Base-by-base conservation (phyloP, 345 rosid genomes). In the Aquilaria sinensis region DNA sequence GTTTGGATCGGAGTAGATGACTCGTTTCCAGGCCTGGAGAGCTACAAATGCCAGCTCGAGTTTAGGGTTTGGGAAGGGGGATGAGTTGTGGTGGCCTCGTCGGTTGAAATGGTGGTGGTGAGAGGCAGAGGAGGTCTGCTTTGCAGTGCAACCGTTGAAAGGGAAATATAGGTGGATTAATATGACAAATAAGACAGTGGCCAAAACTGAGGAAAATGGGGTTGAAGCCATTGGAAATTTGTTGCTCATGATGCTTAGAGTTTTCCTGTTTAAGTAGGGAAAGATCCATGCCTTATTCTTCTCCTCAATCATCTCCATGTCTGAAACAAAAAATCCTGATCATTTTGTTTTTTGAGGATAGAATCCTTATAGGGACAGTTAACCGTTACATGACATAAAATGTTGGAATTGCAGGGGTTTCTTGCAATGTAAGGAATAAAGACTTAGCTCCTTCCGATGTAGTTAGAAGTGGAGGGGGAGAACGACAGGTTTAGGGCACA, bases 391-490 rank as follows among this genome's bases (percentile, higher is more conserved):
- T 13, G 13, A 34, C 55, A 34, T 30, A 49, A 68, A 55, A 5
- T 59, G 67, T 53, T 13, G 57, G 57, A 70, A 57, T 50, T 37
- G 43, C 43, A 37, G 2, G 43, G 43, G 43, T 37, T 37, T 37
- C 2, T 37, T 37, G 43, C 43, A 62, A 53, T 47, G 53, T 66
- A 71, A 59, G 72, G 12, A 76, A 85, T 63, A 85, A 65, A 57
- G 92, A 88, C 89, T 63, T 15, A 13, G 51, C 91, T 85, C 93
- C 96, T 85, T 78, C 84, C 80, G 46, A 69, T 75, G 87, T 84
- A 57, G 96, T 84, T 92, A 79, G 75, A 66, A 84, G 98, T 87
- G 96, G 96, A 80, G 77, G n/a, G 13, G 72, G 89, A 87, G 72
- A 75, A 53, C 56, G 96, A 87, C 87, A 72, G 72, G 41, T 63